Conservation (phyloP, 176 grass and related monocot species). For the Triticum aestivum region DNA sequence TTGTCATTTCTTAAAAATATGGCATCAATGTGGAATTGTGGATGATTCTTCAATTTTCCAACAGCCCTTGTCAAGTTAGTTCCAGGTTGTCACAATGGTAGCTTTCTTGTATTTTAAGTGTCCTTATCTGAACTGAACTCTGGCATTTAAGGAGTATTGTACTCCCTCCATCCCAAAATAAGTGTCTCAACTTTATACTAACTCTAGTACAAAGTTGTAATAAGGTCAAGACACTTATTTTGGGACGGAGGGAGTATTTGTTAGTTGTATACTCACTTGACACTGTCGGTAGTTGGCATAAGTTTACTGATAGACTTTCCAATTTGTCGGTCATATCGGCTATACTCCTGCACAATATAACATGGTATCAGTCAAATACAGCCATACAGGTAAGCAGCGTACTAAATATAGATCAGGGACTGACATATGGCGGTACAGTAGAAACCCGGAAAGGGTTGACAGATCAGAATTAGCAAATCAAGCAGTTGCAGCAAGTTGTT, state of each 20-base stretch:
- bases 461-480: slow-evolving; percentile 18
- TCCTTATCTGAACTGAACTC: slow-evolving; percentile 12
- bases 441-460: background rate
- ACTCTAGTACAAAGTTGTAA: no score
- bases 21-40: background rate
- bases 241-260: background rate
- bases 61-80: background rate
- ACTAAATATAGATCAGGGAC: background rate
- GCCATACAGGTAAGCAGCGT: slow-evolving; percentile 13
- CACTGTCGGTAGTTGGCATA: slow-evolving; percentile 64
- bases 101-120: background rate
- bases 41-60: background rate
- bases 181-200: no score
- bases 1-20: background rate
- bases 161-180: no score
- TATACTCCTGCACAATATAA: slow-evolving; percentile 45
- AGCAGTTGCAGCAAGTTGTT: slow-evolving; percentile 8
- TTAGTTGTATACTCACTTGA: slow-evolving; percentile 40
- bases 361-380: slow-evolving; percentile 21
- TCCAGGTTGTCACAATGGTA: background rate
- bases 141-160: background rate
- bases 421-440: slow-evolving; percentile 8
- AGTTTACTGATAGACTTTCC: slow-evolving; percentile 74
- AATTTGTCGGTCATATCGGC: slow-evolving; percentile 59
- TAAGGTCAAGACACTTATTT: no score